A percentile compares a stretch with the other conserved stretches of the same genome.
These are phyloP conservation scores for Isatis tinctoria DNA, from an alignment of 345 rosid species.

Conservation along the genomic window DNA sequence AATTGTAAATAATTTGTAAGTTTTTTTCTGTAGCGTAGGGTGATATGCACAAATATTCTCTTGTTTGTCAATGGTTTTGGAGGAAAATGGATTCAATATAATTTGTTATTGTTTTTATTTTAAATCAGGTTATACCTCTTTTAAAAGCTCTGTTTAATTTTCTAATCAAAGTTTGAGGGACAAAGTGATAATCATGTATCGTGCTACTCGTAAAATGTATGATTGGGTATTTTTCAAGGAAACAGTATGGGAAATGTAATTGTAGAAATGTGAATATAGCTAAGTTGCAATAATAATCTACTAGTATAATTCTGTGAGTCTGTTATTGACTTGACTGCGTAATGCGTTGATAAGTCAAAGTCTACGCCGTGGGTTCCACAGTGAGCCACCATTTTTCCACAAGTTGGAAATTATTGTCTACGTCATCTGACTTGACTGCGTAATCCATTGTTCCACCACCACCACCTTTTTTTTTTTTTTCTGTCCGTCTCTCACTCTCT, in stretches of 20 bases:
- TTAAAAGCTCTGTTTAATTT: no score
- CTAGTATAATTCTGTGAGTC: background rate
- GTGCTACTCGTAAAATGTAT: background rate
- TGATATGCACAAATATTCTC: no score
- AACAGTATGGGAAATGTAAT: background rate
- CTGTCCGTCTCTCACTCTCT: background rate
- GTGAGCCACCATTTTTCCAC: constrained; percentile 14
- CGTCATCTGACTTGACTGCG: no score
- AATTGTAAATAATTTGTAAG: no score
- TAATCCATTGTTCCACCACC: constrained; percentile 7
- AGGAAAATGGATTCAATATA: no score
- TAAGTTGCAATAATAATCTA: background rate
- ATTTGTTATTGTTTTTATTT: no score
- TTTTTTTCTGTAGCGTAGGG: no score
- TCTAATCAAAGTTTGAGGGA: no score
- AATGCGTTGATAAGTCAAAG: constrained; percentile 24
- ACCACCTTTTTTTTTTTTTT: background rate
- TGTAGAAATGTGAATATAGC: background rate
- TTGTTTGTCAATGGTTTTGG: no score
- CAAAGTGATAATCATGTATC: no score
- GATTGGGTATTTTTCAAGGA: background rate
- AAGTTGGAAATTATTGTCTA: constrained; percentile 15
- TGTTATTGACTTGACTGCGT: constrained; percentile 16
- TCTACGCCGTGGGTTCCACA: constrained; percentile 16
- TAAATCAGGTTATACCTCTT: no score